Conservation (phyloP, 768 basidiomycete species). For the Royoungia palumana region DNA sequence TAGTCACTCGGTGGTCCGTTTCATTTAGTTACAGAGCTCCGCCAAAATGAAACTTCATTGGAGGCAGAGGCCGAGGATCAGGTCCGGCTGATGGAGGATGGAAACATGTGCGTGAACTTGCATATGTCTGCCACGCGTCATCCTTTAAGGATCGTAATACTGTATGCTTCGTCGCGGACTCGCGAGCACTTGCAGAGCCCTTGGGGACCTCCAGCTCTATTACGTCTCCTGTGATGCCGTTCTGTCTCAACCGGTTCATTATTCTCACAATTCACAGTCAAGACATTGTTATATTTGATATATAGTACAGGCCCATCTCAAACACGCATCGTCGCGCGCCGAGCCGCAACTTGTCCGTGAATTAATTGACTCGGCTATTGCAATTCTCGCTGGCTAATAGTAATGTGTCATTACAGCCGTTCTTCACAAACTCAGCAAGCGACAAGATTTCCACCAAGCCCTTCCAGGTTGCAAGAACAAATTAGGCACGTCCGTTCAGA, state of each 20-base stretch:
- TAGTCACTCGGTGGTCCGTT: slow-evolving; percentile 25
- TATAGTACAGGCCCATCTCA: slow-evolving; percentile 24
- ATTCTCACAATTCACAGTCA: slow-evolving; percentile 26
- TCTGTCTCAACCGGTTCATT: slow-evolving; percentile 24
- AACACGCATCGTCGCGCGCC: slow-evolving; percentile 27
- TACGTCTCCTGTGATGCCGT: slow-evolving; percentile 29
- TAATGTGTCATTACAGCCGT: slow-evolving; percentile 26
- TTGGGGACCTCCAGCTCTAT: slow-evolving; percentile 27
- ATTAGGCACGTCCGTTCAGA: slow-evolving; percentile 30
- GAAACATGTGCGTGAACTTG: slow-evolving; percentile 23
- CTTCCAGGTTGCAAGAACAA: slow-evolving; percentile 20
- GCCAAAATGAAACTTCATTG: slow-evolving; percentile 29
- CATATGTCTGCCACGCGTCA: slow-evolving; percentile 27
- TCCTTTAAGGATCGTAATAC: slow-evolving; percentile 4
- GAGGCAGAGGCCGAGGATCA: slow-evolving; percentile 33
- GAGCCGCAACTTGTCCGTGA: slow-evolving; percentile 24
- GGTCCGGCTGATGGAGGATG: slow-evolving; percentile 24
- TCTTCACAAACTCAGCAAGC: slow-evolving; percentile 30
- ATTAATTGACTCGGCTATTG: slow-evolving; percentile 36
- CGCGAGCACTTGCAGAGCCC: slow-evolving; percentile 13
- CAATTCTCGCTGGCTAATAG: slow-evolving; percentile 27
- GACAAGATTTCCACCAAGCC: slow-evolving; percentile 26
- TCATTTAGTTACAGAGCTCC: slow-evolving; percentile 31
- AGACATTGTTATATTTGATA: slow-evolving; percentile 31
- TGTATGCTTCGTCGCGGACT: slow-evolving; percentile 23